Percentiles rank a stretch among this genome's conserved stretches.
phyloP scores from a whole-genome alignment of 345 rosid species.

The Arabis alpina region DNA sequence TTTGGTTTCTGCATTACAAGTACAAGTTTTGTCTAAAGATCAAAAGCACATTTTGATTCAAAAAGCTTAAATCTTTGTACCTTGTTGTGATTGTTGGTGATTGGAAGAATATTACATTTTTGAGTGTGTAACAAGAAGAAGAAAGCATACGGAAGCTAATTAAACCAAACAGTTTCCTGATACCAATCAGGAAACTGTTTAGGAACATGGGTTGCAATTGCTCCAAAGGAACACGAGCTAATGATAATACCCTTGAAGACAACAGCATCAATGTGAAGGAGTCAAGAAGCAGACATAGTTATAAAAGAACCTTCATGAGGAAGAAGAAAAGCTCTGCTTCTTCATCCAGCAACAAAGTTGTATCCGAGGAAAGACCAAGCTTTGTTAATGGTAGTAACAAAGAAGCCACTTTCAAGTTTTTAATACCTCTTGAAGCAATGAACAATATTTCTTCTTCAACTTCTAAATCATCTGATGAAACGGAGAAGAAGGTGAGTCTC shows the following conservation, averaged over 20 bases:
- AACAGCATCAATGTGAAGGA: constrained; percentile 42
- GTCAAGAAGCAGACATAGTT: constrained; percentile 39
- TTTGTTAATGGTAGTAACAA: constrained; percentile 39
- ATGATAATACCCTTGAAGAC: constrained; percentile 34
- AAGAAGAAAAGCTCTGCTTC: constrained; percentile 40
- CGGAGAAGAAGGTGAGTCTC: constrained; percentile 40
- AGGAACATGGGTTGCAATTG: constrained; percentile 84
- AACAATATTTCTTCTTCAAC: constrained; percentile 21
- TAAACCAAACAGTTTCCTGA: constrained; percentile 37
- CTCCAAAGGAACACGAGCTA: constrained; percentile 65
- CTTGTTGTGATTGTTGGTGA: constrained; percentile 2
- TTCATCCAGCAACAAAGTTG: constrained; percentile 43
- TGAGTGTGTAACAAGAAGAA: constrained; percentile 1
- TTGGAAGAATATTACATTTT: not conserved
- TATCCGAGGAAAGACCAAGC: constrained; percentile 41
- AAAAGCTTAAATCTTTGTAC: constrained; percentile 18
- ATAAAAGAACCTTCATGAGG: constrained; percentile 47
- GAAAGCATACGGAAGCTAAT: constrained; percentile 29
- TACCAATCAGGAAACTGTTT: constrained; percentile 40
- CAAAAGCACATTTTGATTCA: constrained; percentile 17
- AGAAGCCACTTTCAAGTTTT: constrained; percentile 48
- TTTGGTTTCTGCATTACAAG: not conserved
- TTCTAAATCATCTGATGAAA: constrained; percentile 45
- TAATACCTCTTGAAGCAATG: constrained; percentile 46
- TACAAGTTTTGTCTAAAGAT: constrained; percentile 14